Percentiles rank a stretch among this genome's conserved stretches.
Conservation (phyloP, 768 basidiomycete species). For the Kwoniella sp. region DNA sequence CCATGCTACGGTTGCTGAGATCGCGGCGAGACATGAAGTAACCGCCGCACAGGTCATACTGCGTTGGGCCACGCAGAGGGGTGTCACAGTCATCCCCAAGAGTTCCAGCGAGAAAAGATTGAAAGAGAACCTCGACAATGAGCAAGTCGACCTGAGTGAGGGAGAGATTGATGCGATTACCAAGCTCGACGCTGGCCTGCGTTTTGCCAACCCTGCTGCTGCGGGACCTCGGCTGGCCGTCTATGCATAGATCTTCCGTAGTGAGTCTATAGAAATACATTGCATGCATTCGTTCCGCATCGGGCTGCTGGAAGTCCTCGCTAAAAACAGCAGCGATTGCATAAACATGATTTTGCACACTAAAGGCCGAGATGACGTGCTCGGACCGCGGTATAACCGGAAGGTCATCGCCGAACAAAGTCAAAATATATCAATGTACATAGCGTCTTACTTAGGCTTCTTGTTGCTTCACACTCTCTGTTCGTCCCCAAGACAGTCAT, state of each 20-base stretch:
- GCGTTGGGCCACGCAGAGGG: slow-evolving; percentile 76
- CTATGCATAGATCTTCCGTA: slow-evolving; percentile 62
- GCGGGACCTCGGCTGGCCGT: slow-evolving; percentile 70
- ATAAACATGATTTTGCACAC: not conserved
- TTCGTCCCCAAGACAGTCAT: not conserved
- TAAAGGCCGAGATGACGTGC: slow-evolving; percentile 9
- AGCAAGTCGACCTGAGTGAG: slow-evolving; percentile 62
- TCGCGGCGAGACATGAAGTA: not conserved
- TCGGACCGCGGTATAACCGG: slow-evolving; percentile 1
- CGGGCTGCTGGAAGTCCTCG: too few species aligned
- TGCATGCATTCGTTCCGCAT: not conserved
- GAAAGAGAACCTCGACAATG: slow-evolving; percentile 63
- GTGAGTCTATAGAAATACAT: not conserved
- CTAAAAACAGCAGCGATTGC: too few species aligned
- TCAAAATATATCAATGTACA: too few species aligned
- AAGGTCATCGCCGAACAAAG: not conserved
- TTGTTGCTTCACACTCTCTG: too few species aligned
- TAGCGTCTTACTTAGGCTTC: too few species aligned
- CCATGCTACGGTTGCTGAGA: not conserved
- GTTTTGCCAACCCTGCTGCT: slow-evolving; percentile 71
- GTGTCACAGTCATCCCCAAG: slow-evolving; percentile 77
- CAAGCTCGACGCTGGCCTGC: slow-evolving; percentile 65
- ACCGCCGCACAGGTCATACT: slow-evolving; percentile 70
- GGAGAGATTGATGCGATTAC: slow-evolving; percentile 66
- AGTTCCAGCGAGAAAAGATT: slow-evolving; percentile 61